phyloP scores from a whole-genome alignment of 2,329 filamentous ascomycete species.

The Xylaria sp. region DNA sequence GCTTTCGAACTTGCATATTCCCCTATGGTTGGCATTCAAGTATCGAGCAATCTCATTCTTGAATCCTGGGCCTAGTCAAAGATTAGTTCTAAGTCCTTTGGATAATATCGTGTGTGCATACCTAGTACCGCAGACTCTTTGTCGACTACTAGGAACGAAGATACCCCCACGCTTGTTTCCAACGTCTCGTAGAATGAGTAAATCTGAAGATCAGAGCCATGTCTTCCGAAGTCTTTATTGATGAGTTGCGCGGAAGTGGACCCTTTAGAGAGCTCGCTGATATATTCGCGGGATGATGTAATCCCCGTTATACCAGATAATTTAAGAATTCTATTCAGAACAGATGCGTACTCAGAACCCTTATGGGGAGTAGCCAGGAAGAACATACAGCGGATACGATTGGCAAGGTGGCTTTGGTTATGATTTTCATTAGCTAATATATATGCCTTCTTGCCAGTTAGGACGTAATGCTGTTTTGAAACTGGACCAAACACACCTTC shows the following conservation, averaged over 20 bases:
- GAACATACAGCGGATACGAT: not conserved
- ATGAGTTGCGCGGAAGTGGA: not conserved
- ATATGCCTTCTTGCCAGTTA: not conserved
- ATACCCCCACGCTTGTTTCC: not conserved
- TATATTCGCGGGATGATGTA: not conserved
- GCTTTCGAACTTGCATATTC: not conserved
- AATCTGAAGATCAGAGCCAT: not conserved
- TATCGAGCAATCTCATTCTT: not conserved
- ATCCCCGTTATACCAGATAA: not conserved
- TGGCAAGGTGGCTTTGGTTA: not conserved
- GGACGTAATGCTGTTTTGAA: not conserved
- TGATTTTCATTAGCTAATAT: not conserved
- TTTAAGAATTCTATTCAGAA: not conserved
- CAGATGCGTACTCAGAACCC: not conserved
- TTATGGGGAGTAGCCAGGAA: not conserved
- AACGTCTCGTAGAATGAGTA: not conserved
- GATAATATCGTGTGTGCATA: not conserved
- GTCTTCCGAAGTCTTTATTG: not conserved
- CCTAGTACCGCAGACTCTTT: not conserved
- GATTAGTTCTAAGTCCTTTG: not conserved
- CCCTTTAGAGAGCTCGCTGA: not conserved
- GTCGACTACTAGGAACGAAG: not conserved
- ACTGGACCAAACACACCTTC: not conserved
- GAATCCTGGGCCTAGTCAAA: not conserved
- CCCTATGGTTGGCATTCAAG: not conserved